A percentile compares a stretch with the other conserved stretches of the same genome.
Conservation (phyloP, 1,284 basidiomycete genomes). For the Ceratobasidium sp. region DNA sequence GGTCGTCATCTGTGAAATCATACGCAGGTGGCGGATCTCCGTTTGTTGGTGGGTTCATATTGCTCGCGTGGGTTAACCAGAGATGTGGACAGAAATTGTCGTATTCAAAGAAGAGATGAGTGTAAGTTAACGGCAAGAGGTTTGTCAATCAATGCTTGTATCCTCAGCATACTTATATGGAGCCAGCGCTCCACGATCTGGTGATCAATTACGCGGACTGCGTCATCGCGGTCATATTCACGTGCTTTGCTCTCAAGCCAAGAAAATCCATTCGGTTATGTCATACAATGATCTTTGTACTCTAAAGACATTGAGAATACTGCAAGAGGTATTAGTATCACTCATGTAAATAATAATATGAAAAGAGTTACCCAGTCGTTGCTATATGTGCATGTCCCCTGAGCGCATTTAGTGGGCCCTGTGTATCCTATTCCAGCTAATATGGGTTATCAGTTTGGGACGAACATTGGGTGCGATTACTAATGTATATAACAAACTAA, state of each 20-base stretch:
- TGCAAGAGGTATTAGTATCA: background rate
- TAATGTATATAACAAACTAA: background rate
- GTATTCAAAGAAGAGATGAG: no score
- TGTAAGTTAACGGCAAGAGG: background rate
- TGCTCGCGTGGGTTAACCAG: background rate
- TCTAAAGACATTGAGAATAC: constrained; percentile 20
- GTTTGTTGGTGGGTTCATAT: constrained; percentile 9
- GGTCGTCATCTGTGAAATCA: constrained; percentile 38
- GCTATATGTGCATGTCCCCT: constrained; percentile 21
- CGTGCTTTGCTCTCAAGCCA: background rate
- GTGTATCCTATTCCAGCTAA: constrained; percentile 16
- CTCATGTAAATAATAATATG: background rate
- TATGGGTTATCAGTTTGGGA: background rate
- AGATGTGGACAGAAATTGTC: background rate
- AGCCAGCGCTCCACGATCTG: background rate
- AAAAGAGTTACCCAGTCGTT: constrained; percentile 22
- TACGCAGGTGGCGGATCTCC: constrained; percentile 17
- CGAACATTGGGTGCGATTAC: no score
- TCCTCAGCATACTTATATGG: background rate
- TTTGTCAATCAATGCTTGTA: background rate
- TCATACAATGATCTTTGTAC: background rate
- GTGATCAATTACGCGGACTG: background rate
- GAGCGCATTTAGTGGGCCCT: constrained; percentile 17
- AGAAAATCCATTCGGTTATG: background rate
- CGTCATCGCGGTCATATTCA: constrained; percentile 30